These are phyloP conservation scores for Betula pendula DNA, from an alignment of 306 rosid species.

Conservation along the genomic window DNA sequence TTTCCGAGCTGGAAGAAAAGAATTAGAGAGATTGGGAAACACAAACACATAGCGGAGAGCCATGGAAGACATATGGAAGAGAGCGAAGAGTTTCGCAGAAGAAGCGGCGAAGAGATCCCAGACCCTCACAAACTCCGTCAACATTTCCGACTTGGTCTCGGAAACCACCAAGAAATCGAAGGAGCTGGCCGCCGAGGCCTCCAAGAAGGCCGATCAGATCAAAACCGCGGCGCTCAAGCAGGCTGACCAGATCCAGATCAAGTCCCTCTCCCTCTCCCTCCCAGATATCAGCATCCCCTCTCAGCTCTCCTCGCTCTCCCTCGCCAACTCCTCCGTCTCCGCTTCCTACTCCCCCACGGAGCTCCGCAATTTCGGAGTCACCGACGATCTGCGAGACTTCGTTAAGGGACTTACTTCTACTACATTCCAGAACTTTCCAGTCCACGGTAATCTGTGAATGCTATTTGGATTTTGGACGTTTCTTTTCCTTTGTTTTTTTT, in stretches of 20 bases:
- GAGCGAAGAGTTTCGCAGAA: slow-evolving; percentile 86
- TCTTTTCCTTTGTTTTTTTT: background rate
- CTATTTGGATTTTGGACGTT: background rate
- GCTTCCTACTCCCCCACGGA: slow-evolving; percentile 45
- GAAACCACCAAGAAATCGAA: slow-evolving; percentile 91
- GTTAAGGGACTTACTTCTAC: slow-evolving; percentile 85
- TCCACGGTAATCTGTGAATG: slow-evolving; percentile 53
- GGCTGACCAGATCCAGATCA: slow-evolving; percentile 72
- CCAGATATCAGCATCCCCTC: slow-evolving; percentile 69
- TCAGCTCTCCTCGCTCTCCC: slow-evolving; percentile 53
- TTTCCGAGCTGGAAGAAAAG: background rate
- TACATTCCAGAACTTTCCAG: slow-evolving; percentile 79
- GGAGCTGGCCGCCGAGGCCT: slow-evolving; percentile 93
- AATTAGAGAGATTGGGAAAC: background rate
- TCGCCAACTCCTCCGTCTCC: slow-evolving; percentile 25
- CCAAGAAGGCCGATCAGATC: slow-evolving; percentile 84
- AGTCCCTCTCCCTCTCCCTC: slow-evolving; percentile 66
- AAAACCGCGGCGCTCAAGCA: slow-evolving; percentile 76
- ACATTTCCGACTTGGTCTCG: slow-evolving; percentile 84
- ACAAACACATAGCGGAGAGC: background rate
- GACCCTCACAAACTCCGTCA: slow-evolving; percentile 48
- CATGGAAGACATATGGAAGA: slow-evolving; percentile 93
- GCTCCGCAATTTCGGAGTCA: slow-evolving; percentile 62
- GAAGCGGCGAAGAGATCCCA: slow-evolving; percentile 93
- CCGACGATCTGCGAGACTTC: slow-evolving; percentile 82